phyloP scores from a whole-genome alignment of 495 filamentous ascomycete genomes.

The Penicillium longicatenatum region DNA sequence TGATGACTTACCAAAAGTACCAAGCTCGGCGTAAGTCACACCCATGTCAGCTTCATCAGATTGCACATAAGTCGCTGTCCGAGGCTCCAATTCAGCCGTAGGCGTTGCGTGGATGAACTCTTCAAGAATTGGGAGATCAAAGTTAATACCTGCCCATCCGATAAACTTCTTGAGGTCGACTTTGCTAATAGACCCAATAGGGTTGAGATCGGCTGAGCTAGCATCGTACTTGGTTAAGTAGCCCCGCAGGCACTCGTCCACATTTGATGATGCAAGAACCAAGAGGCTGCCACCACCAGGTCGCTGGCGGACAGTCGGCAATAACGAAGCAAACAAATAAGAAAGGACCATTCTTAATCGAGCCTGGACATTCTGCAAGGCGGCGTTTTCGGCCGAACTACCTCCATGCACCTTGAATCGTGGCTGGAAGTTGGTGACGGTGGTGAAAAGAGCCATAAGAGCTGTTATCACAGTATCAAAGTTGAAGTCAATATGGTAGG shows the following conservation, averaged over 20 bases:
- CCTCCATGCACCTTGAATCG: constrained; percentile 74
- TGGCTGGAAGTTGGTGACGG: constrained; percentile 57
- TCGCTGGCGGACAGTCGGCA: constrained; percentile 58
- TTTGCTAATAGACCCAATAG: constrained; percentile 73
- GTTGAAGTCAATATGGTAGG: constrained; percentile 74
- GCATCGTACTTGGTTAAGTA: constrained; percentile 78
- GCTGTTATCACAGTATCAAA: constrained; percentile 68
- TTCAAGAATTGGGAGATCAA: constrained; percentile 70
- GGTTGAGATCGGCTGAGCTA: constrained; percentile 63
- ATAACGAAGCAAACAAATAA: constrained; percentile 71
- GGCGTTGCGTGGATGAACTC: constrained; percentile 75
- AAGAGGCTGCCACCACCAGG: constrained; percentile 59
- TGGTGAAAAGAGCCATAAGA: constrained; percentile 54
- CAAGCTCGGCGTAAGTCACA: constrained; percentile 56
- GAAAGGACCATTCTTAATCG: constrained; percentile 77
- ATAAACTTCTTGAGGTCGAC: constrained; percentile 81
- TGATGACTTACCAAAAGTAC: constrained; percentile 51
- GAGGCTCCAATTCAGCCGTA: constrained; percentile 83
- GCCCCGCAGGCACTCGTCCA: constrained; percentile 59
- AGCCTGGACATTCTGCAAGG: constrained; percentile 83
- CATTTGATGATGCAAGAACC: constrained; percentile 64
- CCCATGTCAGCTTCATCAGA: constrained; percentile 78
- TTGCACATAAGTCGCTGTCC: constrained; percentile 56
- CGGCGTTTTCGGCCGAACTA: constrained; percentile 59
- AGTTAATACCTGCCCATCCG: constrained; percentile 59